Base-by-base conservation (phyloP, 805 yeast genomes). In the Grigorovia jiainica region DNA sequence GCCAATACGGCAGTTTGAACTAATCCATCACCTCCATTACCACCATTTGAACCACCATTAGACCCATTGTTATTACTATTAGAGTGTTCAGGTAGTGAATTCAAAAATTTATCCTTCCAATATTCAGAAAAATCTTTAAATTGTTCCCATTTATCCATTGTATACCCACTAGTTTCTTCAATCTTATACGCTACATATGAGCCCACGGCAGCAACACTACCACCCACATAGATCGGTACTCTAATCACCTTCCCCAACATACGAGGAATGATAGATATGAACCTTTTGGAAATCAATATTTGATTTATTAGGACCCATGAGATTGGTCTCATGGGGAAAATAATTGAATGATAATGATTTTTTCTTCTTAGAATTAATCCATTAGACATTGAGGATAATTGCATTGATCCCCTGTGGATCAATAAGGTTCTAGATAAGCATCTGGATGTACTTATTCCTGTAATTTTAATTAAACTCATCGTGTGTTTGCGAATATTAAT, bases 131-230 rank as follows among this genome's bases (percentile, higher is more conserved):
- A 60, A 42, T 82, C 95, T 42, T 75, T 75, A 20, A 81, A 67
- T 44, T 76, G 68, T 7, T 70, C 68, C 34, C 90, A 52, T 54
- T 77, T 76, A 46, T 83, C 95, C 42, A 70, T 70, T 0, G 95
- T 76, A 52, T 74, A 85, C 31, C 60, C 68, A 0, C 85, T 71
- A 1, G 95, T 95, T 61, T 90, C 94, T 41, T 87, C 94, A 8
- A 89, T 83, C 60, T 92, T 90, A 61, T 89, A 89, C 16, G 89
- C 87, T 38, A 90, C 79, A 57, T 87, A 92, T 2, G 95, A 82
- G 0, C 95, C 95, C 7, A 95, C 95, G 9, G 97, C 97, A 2
- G 95, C 96, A 29, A 87, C 63, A 0, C 95, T 87, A 7, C 95
- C 89, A 2, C 97, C 97, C 0, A 87, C 66, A 47, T 81, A 81